Base-by-base conservation (phyloP, 2,329 filamentous ascomycete genomes). In the Periconia macrospinosa region DNA sequence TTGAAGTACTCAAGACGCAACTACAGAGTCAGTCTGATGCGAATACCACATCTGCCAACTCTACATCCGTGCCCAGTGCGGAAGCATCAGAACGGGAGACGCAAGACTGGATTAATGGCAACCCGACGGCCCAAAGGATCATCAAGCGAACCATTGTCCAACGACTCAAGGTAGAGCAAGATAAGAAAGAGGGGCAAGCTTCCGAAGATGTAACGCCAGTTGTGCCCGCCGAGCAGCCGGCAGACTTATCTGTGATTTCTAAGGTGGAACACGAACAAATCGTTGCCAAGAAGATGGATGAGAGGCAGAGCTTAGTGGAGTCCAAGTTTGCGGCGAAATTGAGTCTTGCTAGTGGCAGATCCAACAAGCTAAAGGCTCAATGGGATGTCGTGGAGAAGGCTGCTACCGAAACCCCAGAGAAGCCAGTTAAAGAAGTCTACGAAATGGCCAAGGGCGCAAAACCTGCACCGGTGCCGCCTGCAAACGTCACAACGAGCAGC, bases 391-490 rank as follows among this genome's bases (percentile, higher is more conserved):
- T 97, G 3, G 84, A 92, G 66, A 89, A 86, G 45, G 92, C 93
- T 13, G 91, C 89, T 0, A 82, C 81, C n/a, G 89, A 96, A 45
- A 97, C 92, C 0, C 93, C 93, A 0, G 82, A 93, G 64, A 87
- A 86, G 69, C 85, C 92, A 0, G 91, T 97, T 3, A 84, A 79
- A 10, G 92, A 97, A 73, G 92, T 97, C 0, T 97, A 91, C 90
- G 86, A 88, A 58, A 78, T 90, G 50, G 92, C 89, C 0, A 92
- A 93, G 74, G 79, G 76, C 49, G 83, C 85, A 11, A 88, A 85
- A 69, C 71, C 79, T 42, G 52, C 68, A 41, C 64, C 60, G 14
- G 51, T 64, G 17, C 56, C 44, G 17, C 33, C 50, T n/a, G 52
- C 61, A 35, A 56, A 57, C 37, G 61, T 57, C 18, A 58, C 68